Evolutionary conservation across 163 green algal genomes (phyloP), one percentile per base, ranked within the genome.

Genomic region (Prototheca stagnorum): DNA sequence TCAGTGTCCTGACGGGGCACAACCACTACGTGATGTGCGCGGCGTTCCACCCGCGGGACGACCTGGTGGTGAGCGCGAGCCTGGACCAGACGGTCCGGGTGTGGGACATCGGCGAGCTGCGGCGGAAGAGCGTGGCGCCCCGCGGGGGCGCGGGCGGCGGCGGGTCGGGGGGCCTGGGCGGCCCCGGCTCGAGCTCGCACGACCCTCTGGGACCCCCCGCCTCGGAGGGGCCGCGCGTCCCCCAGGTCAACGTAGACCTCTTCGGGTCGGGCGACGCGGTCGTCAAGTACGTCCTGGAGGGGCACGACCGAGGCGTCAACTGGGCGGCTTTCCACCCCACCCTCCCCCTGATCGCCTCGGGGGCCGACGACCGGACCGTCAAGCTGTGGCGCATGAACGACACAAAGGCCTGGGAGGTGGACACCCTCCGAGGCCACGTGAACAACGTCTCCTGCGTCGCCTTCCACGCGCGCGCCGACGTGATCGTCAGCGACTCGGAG

Each of bases 11-110:
- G 31, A 96, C 91, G 8, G 89, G 89, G n/a, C 85, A 95, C 75
- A 95, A 94, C 62, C 90, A 99, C 68, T 99, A 99, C 59, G 91
- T 99, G 19, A 99, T 99, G 91, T 98, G 86, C 59, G 91, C 91
- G 9, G 61, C 65, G 46, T 99, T 99, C 71, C 91, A 99, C 73
- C 70, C 80, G 24, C 96, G 95, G 67, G 91, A 99, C 47, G 91
- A 99, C 65, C 73, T 99, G 51, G 86, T 99, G 19, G 89, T 93
- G n/a, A 91, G 75, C 1, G 88, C 88, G 5, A 92, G 75, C 7
- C 67, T 98, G 55, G 89, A 98, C 66, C 88, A 99, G 67, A 99
- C 91, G 2, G 85, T 99, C 36, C 73, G 91, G 2, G 88, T 99
- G 23, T 99, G 91, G 91, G 91, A 99, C 70, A 97, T 99, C 44